A percentile compares a stretch with the other conserved stretches of the same genome.
Evolutionary conservation across 1,139 yeast species (phyloP).

Genomic region (Pichia norvegensis): DNA sequence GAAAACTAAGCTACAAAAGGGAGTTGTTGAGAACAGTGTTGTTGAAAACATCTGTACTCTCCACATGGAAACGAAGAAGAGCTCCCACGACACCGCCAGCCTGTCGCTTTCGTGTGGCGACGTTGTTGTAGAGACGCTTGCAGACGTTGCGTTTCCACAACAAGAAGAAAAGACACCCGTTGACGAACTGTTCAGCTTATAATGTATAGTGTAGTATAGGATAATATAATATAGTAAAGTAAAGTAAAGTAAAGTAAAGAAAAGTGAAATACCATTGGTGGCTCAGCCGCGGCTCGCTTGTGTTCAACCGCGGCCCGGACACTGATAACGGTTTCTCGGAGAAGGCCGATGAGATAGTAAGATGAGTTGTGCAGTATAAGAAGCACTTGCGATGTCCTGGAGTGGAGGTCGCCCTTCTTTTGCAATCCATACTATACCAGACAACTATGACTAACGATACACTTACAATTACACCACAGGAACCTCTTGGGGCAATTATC

Average conservation of each 20-base stretch:
- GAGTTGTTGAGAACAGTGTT: background rate
- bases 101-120: background rate
- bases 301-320: too few relatives aligned
- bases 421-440: background rate
- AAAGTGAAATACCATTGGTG: too few relatives aligned
- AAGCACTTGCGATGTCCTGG: background rate
- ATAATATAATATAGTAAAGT: background rate
- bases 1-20: slow-evolving; percentile 29
- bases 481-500: slow-evolving; percentile 58
- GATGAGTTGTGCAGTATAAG: too few relatives aligned
- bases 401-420: background rate
- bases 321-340: background rate
- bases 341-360: background rate
- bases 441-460: background rate
- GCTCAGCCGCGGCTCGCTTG: background rate
- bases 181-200: background rate
- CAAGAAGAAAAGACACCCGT: background rate
- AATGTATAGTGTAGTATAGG: background rate
- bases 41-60: background rate
- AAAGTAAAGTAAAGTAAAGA: too few relatives aligned
- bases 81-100: background rate
- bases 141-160: background rate
- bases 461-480: slow-evolving; percentile 41
- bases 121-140: background rate
- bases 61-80: background rate